A percentile compares a stretch with the other conserved stretches of the same genome.
Conservation (phyloP, 768 basidiomycete genomes). For the Coprinopsis sp. region DNA sequence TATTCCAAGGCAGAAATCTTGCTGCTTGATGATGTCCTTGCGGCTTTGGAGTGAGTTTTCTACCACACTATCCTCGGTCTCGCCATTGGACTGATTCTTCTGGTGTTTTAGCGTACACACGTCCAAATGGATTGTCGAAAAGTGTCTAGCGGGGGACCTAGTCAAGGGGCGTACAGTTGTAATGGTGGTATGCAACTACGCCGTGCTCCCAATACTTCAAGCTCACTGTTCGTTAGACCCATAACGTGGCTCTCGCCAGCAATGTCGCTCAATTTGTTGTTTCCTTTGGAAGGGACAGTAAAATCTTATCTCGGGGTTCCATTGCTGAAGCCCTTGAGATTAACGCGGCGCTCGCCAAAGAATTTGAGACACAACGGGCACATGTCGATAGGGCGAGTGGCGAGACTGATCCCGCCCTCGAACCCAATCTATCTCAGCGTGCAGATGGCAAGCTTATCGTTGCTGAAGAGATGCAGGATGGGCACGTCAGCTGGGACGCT, state of each 20-base stretch:
- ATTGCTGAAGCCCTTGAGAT: slow-evolving; percentile 39
- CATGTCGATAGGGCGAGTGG: slow-evolving; percentile 24
- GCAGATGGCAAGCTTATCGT: slow-evolving; percentile 54
- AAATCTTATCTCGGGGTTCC: slow-evolving; percentile 43
- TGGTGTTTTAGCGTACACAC: slow-evolving; percentile 53
- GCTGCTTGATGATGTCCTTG: slow-evolving; percentile 69
- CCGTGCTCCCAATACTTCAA: neutral
- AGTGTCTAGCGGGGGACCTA: slow-evolving; percentile 75
- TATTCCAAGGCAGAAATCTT: slow-evolving; percentile 53
- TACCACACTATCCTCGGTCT: neutral
- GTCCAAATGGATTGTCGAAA: slow-evolving; percentile 71
- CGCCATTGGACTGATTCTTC: neutral
- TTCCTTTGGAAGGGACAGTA: slow-evolving; percentile 50
- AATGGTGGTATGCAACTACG: slow-evolving; percentile 50
- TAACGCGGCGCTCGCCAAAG: slow-evolving; percentile 21
- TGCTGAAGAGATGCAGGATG: slow-evolving; percentile 56
- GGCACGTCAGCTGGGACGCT: slow-evolving; percentile 52
- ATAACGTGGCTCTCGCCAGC: slow-evolving; percentile 45
- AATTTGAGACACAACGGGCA: slow-evolving; percentile 25
- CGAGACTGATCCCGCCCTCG: slow-evolving; percentile 22
- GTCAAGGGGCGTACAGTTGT: slow-evolving; percentile 75
- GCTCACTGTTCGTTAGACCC: slow-evolving; percentile 29
- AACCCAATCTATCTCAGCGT: slow-evolving; percentile 11
- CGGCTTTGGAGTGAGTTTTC: slow-evolving; percentile 44
- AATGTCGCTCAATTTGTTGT: slow-evolving; percentile 54